phyloP scores from a whole-genome alignment of 805 yeast species.

The Saccharomycopsis lassenensis region DNA sequence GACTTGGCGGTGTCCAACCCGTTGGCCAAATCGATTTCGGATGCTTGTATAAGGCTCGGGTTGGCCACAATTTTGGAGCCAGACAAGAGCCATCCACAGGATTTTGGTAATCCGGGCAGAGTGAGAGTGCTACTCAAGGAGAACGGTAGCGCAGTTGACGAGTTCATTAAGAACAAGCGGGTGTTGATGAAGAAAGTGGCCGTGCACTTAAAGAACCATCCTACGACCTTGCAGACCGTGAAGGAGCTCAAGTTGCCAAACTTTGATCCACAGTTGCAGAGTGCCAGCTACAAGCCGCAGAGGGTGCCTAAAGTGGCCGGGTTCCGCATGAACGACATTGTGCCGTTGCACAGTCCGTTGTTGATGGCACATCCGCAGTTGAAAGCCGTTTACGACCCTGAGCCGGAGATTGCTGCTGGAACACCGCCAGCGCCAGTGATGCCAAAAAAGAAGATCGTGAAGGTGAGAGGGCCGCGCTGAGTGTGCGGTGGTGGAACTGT shows the following conservation, averaged over 20 bases:
- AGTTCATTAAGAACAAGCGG: constrained; percentile 43
- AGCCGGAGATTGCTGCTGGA: constrained; percentile 31
- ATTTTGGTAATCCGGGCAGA: constrained; percentile 96
- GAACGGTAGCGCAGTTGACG: constrained; percentile 31
- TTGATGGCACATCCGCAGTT: constrained; percentile 80
- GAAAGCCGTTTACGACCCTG: constrained; percentile 49
- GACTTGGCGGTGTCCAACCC: constrained; percentile 78
- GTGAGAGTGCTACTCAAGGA: constrained; percentile 64
- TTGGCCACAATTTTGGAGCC: constrained; percentile 47
- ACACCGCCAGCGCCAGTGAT: constrained; percentile 25
- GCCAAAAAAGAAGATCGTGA: constrained; percentile 48
- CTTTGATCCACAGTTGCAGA: constrained; percentile 17
- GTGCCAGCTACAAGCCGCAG: constrained; percentile 41
- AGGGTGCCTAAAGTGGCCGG: constrained; percentile 75
- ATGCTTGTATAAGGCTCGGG: constrained; percentile 42
- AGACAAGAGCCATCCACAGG: constrained; percentile 89
- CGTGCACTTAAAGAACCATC: constrained; percentile 49
- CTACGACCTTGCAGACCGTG: constrained; percentile 56
- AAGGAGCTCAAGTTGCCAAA: constrained; percentile 56
- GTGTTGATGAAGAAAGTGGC: constrained; percentile 51
- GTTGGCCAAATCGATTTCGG: constrained; percentile 68
- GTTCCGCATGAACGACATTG: constrained; percentile 72
- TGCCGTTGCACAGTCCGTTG: constrained; percentile 78
- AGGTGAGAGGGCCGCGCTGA: constrained; percentile 58
- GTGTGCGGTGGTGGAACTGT: too few species aligned